Base-by-base conservation (phyloP, 1,139 yeast genomes). In the Candida glucosophila region DNA sequence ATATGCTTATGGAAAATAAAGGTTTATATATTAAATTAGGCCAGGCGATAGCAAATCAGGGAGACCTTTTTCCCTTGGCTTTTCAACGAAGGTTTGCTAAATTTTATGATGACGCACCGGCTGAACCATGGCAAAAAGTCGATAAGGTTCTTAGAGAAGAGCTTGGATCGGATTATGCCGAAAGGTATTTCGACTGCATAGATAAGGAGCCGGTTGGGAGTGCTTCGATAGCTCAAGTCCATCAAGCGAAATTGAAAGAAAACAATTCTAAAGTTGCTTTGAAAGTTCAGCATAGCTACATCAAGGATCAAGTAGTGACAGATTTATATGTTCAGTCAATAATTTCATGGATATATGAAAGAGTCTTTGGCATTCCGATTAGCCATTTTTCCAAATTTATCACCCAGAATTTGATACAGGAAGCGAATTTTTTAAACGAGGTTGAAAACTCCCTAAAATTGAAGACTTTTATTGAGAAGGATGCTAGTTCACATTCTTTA, bases 21-120 rank as follows among this genome's bases (percentile, higher is more conserved):
- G 92, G 93, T 1, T 58, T 81, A 12, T 81, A 77, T 44, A 76
- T 81, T 42, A 81, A 81, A 47, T 49, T 78, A 39, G 88, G 88
- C 20, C 88, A 78, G 54, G 77, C 81, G 19, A 67, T 78, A 21
- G 86, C 86, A 11, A 71, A 78, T 40, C 86, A 78, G 40, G 79
- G 81, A 2, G 55, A 66, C 9, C 57, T 77, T 35, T 72, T 81
- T 40, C 93, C 93, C 1, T 48, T 58, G 17, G 77, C 71, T 13
- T 77, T 55, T 43, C 80, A 74, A 36, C 57, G 53, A 22, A 60
- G 67, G 36, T 74, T 78, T 43, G 58, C 64, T 11, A 49, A 55
- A 31, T 52, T 81, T 25, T 81, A 78, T 40, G 92, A 81, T 43
- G 61, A 66, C 26, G 93, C 90, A 1, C 86, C 88, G 0, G 58